Evolutionary conservation across 2,329 filamentous ascomycete genomes (phyloP).

Genomic region (Peltaster fructicola): DNA sequence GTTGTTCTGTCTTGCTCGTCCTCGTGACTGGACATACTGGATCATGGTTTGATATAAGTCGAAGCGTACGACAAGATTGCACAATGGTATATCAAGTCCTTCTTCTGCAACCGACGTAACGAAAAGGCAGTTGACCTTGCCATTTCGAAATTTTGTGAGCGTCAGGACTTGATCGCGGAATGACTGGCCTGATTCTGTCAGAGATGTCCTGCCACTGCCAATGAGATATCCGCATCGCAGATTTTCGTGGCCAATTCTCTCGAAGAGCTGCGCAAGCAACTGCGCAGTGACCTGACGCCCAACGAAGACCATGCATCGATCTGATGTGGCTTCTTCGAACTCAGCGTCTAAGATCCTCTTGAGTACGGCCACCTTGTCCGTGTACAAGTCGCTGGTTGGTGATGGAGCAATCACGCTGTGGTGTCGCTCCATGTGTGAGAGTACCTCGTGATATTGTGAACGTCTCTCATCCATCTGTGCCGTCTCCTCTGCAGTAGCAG

Average conservation of each 20-base stretch:
- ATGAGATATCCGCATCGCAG: conserved; percentile 48
- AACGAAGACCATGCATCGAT: conserved; percentile 77
- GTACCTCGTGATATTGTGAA: conserved; percentile 32
- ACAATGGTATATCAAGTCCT: conserved; percentile 48
- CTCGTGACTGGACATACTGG: conserved; percentile 84
- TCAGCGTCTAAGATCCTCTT: conserved; percentile 41
- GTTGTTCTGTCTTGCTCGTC: conserved; percentile 58
- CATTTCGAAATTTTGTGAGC: conserved; percentile 45
- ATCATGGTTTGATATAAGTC: conserved; percentile 82
- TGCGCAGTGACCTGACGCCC: conserved; percentile 60
- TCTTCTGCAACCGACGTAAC: conserved; percentile 49
- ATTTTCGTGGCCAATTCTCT: conserved; percentile 36
- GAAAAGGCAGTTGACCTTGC: conserved; percentile 43
- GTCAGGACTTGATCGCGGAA: conserved; percentile 58
- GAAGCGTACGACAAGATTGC: conserved; percentile 55
- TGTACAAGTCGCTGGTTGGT: conserved; percentile 32
- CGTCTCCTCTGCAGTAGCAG: conserved; percentile 10
- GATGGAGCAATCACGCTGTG: conserved; percentile 6
- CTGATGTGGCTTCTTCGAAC: conserved; percentile 40
- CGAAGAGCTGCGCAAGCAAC: conserved; percentile 52
- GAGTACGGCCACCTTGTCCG: conserved; percentile 54
- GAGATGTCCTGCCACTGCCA: conserved; percentile 29
- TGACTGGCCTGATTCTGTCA: conserved; percentile 42
- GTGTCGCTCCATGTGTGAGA: no score
- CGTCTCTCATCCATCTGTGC: conserved; percentile 35